phyloP scores from a whole-genome alignment of 306 rosid genomes.

The Lathyrus sativus region DNA sequence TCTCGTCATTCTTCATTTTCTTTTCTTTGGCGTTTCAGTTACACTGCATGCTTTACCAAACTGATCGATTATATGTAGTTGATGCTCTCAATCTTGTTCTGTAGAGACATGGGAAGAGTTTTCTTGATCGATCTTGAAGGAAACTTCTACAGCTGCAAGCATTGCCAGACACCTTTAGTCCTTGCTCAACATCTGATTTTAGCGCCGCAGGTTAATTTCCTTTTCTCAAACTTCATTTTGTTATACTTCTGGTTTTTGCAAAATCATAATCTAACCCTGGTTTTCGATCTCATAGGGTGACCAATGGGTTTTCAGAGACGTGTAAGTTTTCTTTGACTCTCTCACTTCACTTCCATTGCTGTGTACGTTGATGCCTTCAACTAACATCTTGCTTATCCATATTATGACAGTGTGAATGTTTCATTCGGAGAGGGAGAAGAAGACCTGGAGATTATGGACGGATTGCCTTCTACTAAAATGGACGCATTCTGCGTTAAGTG shows the following conservation, averaged over 20 bases:
- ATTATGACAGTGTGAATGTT: too few species aligned
- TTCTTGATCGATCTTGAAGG: slow-evolving; percentile 67
- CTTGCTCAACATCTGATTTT: slow-evolving; percentile 57
- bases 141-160: slow-evolving; percentile 66
- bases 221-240: neutral
- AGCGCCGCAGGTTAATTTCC: slow-evolving; percentile 37
- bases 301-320: too few species aligned
- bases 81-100: neutral
- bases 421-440: slow-evolving; percentile 67
- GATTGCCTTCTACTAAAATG: slow-evolving; percentile 60
- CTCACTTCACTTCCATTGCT: too few species aligned
- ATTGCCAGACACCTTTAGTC: slow-evolving; percentile 66
- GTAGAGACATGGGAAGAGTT: slow-evolving; percentile 64
- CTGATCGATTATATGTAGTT: too few species aligned
- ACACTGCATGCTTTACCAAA: too few species aligned
- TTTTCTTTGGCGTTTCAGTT: too few species aligned
- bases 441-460: slow-evolving; percentile 62
- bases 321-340: too few species aligned
- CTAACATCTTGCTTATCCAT: neutral
- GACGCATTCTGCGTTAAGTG: slow-evolving; percentile 75
- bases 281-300: too few species aligned
- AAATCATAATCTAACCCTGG: too few species aligned
- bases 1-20: too few species aligned
- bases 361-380: neutral
- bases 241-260: too few species aligned